Conservation (phyloP, 805 yeast genomes). For the Saccharomycopsis lassenensis region DNA sequence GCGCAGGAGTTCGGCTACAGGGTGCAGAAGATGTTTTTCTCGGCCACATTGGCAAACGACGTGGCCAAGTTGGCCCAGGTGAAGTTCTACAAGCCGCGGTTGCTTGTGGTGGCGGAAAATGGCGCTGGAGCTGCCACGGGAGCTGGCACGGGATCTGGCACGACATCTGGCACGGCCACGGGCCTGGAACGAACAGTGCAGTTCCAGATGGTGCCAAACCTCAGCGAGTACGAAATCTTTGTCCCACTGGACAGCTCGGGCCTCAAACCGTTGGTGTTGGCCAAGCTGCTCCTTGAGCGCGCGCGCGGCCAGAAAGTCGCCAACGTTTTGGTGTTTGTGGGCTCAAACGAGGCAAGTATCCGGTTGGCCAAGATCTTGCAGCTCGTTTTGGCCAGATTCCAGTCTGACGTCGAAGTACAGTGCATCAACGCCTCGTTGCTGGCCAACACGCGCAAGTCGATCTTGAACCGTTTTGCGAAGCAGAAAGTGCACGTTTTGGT, state of each 20-base stretch:
- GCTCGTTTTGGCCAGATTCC: conserved; percentile 27
- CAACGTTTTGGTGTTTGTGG: conserved; percentile 53
- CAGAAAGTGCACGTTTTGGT: conserved; percentile 45
- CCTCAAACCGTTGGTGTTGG: conserved; percentile 65
- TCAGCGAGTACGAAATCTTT: conserved; percentile 23
- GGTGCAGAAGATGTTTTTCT: conserved; percentile 64
- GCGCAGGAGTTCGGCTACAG: conserved; percentile 24
- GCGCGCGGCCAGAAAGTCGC: conserved; percentile 23
- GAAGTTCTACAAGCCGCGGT: conserved; percentile 57
- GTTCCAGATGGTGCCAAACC: too few relatives aligned
- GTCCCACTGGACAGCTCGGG: conserved; percentile 22
- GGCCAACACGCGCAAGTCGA: conserved; percentile 39
- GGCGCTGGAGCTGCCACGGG: too few relatives aligned
- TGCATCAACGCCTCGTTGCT: conserved; percentile 53
- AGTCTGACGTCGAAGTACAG: conserved; percentile 22
- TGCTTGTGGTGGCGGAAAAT: conserved; percentile 63
- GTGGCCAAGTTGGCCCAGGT: conserved; percentile 75
- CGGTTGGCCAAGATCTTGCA: conserved; percentile 55
- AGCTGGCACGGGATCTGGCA: conserved; percentile 21
- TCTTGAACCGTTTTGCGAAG: conserved; percentile 47
- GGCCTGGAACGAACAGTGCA: conserved; percentile 7
- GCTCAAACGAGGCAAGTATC: conserved; percentile 80
- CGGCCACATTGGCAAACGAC: conserved; percentile 91
- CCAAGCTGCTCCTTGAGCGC: conserved; percentile 38
- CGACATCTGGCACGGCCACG: neutral